Evolutionary conservation across 257 asterid species (phyloP), one percentile per base, ranked within the genome.

Genomic region (Primulina tabacum): DNA sequence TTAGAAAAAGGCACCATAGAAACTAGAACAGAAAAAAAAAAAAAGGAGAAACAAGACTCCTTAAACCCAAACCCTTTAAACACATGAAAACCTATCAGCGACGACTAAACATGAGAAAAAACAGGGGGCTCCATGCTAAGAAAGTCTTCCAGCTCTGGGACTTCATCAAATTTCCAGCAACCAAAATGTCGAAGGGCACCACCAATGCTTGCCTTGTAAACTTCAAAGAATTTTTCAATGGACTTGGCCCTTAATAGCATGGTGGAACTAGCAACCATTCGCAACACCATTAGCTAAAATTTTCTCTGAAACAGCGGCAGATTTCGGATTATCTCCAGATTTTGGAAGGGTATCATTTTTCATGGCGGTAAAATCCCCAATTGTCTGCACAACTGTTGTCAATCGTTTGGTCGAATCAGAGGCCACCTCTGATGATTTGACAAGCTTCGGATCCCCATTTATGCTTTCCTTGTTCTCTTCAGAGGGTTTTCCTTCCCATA

Each of bases 401-500:
- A 64, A 60, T 72, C 74, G 75, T 40, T 72, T 72, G 68, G 57
- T 67, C 59, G 67, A 63, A 10, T 74, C 76, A 17, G 72, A 38
- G 43, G 72, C 65, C 7, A 60, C 60, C 71, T 78, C 87, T 0
- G 40, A 29, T 50, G 80, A 64, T 33, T 77, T 79, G 8, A 75
- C 78, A 11, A 71, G 32, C 69, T 75, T 79, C 0, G 58, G 35
- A 37, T 77, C 84, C n/a, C 62, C 78, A 11, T 67, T 82, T 29
- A 69, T 43, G 67, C 30, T 76, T 70, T 81, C 86, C 64, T 60
- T 70, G 68, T 50, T 81, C 75, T 78, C 85, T n/a, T 83, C 86
- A 3, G 72, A 21, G 8, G 76, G 52, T 62, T 79, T 81, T 17
- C 84, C 84, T 77, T 81, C 89, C 89, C 89, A 84, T 12, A 77